Percentiles rank a stretch among this genome's conserved stretches.
These are phyloP conservation scores for Ogataea pilisensis DNA, from an alignment of 805 yeast genomes.

Conservation along the genomic window DNA sequence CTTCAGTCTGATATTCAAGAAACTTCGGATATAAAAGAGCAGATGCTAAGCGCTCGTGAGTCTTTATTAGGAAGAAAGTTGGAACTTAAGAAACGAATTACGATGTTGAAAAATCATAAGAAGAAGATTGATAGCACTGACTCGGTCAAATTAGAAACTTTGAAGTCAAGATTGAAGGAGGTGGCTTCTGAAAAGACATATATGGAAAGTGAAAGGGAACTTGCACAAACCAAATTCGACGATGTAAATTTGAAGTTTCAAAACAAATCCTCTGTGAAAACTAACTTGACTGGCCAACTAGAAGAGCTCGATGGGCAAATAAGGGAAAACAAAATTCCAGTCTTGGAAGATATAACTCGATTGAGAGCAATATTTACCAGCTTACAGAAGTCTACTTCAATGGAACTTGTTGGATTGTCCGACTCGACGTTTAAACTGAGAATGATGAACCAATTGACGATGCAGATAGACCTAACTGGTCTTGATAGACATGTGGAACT, in stretches of 20 bases:
- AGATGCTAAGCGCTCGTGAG: constrained; percentile 22
- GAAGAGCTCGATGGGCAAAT: constrained; percentile 5
- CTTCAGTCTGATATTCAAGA: constrained; percentile 19
- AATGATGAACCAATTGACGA: background rate
- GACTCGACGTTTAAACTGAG: background rate
- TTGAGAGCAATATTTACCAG: constrained; percentile 10
- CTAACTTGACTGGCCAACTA: background rate
- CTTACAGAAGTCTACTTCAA: constrained; percentile 8
- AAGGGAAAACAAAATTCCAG: constrained; percentile 14
- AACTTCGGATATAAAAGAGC: constrained; percentile 23
- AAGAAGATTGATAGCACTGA: constrained; percentile 10
- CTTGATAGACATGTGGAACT: background rate
- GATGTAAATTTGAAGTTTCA: background rate
- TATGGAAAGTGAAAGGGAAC: background rate
- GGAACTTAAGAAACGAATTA: constrained; percentile 14
- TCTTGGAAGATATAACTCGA: constrained; percentile 10
- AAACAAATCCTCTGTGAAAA: background rate
- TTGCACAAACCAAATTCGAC: background rate
- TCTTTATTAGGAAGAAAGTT: constrained; percentile 19
- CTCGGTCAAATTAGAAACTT: constrained; percentile 3
- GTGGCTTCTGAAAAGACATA: background rate
- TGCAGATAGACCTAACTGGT: background rate
- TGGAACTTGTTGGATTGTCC: constrained; percentile 11
- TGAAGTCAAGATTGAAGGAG: constrained; percentile 3
- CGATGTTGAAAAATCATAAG: constrained; percentile 10